These are phyloP conservation scores for Lobulomyces angularis DNA, from an alignment of 192 early-diverging fungal genomes.

Conservation along the genomic window DNA sequence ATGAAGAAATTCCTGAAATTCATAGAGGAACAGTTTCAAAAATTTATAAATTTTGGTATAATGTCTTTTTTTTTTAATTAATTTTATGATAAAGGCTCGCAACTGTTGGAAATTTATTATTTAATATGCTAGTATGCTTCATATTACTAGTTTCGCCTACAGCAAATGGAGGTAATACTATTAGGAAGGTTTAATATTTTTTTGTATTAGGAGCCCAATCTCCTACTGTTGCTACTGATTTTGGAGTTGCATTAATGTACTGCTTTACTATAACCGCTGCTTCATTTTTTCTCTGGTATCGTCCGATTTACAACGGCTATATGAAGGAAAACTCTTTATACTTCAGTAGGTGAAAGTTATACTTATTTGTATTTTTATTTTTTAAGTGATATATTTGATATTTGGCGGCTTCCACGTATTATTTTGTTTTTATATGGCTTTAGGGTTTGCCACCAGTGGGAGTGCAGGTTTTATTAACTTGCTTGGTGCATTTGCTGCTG, in stretches of 20 bases:
- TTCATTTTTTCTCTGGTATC: constrained; percentile 80
- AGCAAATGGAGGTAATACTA: no score
- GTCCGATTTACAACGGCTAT: constrained; percentile 77
- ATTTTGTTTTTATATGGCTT: constrained; percentile 71
- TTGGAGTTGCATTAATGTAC: constrained; percentile 62
- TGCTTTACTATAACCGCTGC: constrained; percentile 61
- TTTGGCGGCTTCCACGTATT: constrained; percentile 77
- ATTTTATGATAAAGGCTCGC: constrained; percentile 65
- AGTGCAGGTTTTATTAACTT: constrained; percentile 71
- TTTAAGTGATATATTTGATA: constrained; percentile 61
- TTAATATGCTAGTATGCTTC: constrained; percentile 72
- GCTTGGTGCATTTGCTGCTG: constrained; percentile 45
- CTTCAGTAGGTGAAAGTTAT: constrained; percentile 42
- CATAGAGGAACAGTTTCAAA: constrained; percentile 50
- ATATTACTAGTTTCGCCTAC: constrained; percentile 56
- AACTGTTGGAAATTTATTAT: constrained; percentile 51
- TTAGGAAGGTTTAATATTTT: no score
- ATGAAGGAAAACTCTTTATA: constrained; percentile 77
- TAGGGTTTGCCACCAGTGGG: constrained; percentile 73
- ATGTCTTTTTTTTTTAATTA: no score
- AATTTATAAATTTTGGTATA: no score
- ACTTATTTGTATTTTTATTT: not conserved
- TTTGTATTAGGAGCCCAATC: no score
- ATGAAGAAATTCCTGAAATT: constrained; percentile 52
- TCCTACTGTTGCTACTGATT: constrained; percentile 57